Base-by-base conservation (phyloP, 176 grass and related monocot genomes). In the Themeda triandra region DNA sequence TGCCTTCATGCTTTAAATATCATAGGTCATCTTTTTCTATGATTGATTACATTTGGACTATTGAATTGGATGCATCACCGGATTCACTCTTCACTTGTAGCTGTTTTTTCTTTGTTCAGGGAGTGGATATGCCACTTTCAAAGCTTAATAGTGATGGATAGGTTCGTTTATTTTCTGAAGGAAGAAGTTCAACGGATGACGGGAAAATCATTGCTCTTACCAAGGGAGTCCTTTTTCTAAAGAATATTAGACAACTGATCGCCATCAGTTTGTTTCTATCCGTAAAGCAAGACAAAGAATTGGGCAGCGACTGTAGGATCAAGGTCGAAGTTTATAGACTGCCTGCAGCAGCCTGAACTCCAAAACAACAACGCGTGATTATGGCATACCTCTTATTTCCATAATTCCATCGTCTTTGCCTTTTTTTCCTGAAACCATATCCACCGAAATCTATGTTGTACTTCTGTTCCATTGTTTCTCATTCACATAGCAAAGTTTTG, bases 161-260 rank as follows among this genome's bases (percentile, higher is more conserved):
- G 89, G 93, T 98, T 86, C 96, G 95, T 83, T 95, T 98, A 93
- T 98, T 98, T 87, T 91, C 93, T 2, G 91, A 98, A 89, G 93
- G 96, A 87, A 92, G 93, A 68, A 89, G 89, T 40, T 98, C 96
- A 45, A 93, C 76, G 77, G 92, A 98, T 77, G 89, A 91, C 78
- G 96, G 93, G 23, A 98, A 81, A 91, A 98, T 91, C 15, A 69
- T 98, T 56, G 87, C 87, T 84, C 82, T 87, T 82, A 81, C 96
- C 70, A 95, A 95, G 76, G 93, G 96, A 98, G 6, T 36, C 28
- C 17, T 65, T 19, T 37, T 63, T 66, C 40, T 24, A 79, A 72
- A 45, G 32, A 30, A 58, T 41, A 29, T 10, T 62, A 10, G 45
- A 46, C 5, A 1, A 71, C 33, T 17, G 3, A 31, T 45, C 14